Base-by-base conservation (phyloP, 768 basidiomycete genomes). In the Clitopilus passeckerianus region DNA sequence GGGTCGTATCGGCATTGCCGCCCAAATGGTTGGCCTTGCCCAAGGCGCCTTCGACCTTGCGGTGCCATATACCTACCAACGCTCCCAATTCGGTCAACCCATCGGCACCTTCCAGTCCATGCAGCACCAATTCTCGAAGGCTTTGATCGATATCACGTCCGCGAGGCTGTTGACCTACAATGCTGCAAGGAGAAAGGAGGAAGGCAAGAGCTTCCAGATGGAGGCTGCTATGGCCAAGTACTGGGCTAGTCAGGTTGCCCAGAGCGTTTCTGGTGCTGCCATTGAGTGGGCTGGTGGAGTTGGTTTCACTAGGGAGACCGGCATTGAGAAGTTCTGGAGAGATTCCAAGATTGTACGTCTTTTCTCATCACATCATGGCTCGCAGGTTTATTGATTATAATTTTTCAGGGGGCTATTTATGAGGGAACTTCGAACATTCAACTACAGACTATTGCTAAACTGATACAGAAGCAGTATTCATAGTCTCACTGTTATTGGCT, bases 221-320 rank as follows among this genome's bases (percentile, higher is more conserved):
- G 92, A 98, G 74, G 96, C 97, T 10, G 97, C 97, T 1, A 97
- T 98, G 92, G 97, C 97, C 54, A 99, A 99, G 74, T 95, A 91
- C 68, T 93, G 87, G 81, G 83, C 89, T 22, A 93, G 93, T 60
- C 82, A 90, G 20, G 85, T 99, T 6, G 97, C 97, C 14, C 91
- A 96, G 74, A 80, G 81, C 44, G 95, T 97, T 1, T 82, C 89
- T 9, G 94, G 96, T 6, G 75, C 80, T 44, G 96, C 96, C 16
- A 98, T 98, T 63, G 96, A 98, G 72, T 98, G 95, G 96, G 86
- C 89, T 0, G 97, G 95, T 43, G 95, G 95, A 0, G 81, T 93
- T 54, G 96, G 94, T 0, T 95, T 91, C 74, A 96, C 94, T 57
- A 76, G 94, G 56, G 95, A 98, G 76, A 91, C 92, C 0, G 95